Percentiles rank a stretch among this genome's conserved stretches.
Conservation (phyloP, 495 filamentous ascomycete genomes). For the Delitschia confertaspora region DNA sequence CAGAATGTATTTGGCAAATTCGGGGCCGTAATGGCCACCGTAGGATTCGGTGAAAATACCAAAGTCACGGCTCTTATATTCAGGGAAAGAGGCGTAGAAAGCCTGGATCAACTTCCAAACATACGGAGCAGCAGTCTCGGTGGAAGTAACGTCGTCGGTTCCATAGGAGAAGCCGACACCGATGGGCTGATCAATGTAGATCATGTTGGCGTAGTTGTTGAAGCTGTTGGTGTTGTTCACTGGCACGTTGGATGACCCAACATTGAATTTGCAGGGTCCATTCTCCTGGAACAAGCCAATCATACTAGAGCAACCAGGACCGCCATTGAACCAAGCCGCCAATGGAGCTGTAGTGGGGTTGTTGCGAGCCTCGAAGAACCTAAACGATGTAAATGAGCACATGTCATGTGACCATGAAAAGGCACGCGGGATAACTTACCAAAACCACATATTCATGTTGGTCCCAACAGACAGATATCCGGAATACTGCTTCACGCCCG, state of each 20-base stretch:
- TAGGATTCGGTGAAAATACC: slow-evolving; percentile 50
- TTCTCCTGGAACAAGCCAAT: slow-evolving; percentile 57
- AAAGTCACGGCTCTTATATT: slow-evolving; percentile 48
- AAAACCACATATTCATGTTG: slow-evolving; percentile 51
- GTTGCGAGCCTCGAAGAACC: slow-evolving; percentile 45
- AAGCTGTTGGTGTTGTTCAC: slow-evolving; percentile 50
- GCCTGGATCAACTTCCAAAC: slow-evolving; percentile 50
- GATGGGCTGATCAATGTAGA: slow-evolving; percentile 58
- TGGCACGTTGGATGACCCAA: slow-evolving; percentile 39
- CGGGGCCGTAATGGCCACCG: slow-evolving; percentile 49
- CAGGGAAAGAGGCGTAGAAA: slow-evolving; percentile 46
- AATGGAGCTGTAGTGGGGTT: slow-evolving; percentile 44
- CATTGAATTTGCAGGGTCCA: slow-evolving; percentile 53
- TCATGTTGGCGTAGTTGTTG: slow-evolving; percentile 55
- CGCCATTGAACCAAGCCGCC: slow-evolving; percentile 50
- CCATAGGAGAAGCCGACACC: slow-evolving; percentile 57
- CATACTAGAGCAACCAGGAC: slow-evolving; percentile 50
- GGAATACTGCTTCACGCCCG: slow-evolving; percentile 44
- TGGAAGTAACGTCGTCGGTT: slow-evolving; percentile 41
- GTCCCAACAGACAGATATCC: slow-evolving; percentile 45
- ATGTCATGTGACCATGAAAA: slow-evolving; percentile 4
- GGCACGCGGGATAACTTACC: slow-evolving; percentile 30
- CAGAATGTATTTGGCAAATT: slow-evolving; percentile 45
- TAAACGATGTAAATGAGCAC: slow-evolving; percentile 7
- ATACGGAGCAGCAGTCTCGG: slow-evolving; percentile 43